Percentiles rank a stretch among this genome's conserved stretches.
Conservation (phyloP, 495 filamentous ascomycete species). For the Penicillium longicatenatum region DNA sequence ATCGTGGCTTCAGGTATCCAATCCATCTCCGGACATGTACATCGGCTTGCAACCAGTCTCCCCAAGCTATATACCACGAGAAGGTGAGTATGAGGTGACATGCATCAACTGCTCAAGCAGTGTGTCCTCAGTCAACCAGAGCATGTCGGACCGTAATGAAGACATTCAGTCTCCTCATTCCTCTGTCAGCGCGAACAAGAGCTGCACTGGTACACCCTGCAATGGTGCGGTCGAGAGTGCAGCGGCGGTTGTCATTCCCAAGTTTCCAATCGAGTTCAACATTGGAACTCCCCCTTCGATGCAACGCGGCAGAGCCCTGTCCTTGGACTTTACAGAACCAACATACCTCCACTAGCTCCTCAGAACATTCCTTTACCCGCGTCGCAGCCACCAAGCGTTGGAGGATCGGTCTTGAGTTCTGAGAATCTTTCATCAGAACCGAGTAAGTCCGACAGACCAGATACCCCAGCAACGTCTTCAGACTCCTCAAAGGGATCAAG, state of each 20-base stretch:
- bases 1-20: slow-evolving; percentile 35
- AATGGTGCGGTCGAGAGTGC: not conserved
- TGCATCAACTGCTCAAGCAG: slow-evolving; percentile 36
- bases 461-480: slow-evolving; percentile 1
- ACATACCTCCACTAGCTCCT: not conserved
- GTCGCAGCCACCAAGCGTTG: not conserved
- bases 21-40: slow-evolving; percentile 23
- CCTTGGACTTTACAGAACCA: slow-evolving; percentile 23
- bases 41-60: slow-evolving; percentile 28
- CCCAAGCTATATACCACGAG: slow-evolving; percentile 26
- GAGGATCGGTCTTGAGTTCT: not conserved
- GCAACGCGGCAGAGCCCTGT: slow-evolving; percentile 20
- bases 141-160: slow-evolving; percentile 28
- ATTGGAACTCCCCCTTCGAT: slow-evolving; percentile 19
- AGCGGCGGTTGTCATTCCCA: not conserved
- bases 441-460: not conserved
- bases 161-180: slow-evolving; percentile 4
- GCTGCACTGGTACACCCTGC: slow-evolving; percentile 7
- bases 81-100: slow-evolving; percentile 42
- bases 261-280: not conserved
- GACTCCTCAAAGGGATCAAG: not conserved
- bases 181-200: slow-evolving; percentile 11
- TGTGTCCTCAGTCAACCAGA: slow-evolving; percentile 34
- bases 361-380: not conserved
- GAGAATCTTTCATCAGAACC: not conserved